phyloP scores from a whole-genome alignment of 495 filamentous ascomycete species.

The Podospora bellae-mahoneyi region DNA sequence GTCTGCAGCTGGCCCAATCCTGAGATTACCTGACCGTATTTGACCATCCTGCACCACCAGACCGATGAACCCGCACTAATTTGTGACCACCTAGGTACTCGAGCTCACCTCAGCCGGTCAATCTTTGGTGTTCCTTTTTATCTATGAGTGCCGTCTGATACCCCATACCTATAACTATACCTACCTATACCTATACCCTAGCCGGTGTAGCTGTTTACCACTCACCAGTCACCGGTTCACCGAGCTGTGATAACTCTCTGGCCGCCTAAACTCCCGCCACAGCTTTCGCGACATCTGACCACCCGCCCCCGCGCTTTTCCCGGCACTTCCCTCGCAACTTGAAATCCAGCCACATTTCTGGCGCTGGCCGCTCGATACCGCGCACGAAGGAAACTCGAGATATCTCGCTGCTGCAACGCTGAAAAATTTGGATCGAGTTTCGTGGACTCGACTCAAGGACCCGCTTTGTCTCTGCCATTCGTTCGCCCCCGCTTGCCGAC shows the following conservation, averaged over 20 bases:
- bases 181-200: neutral
- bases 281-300: neutral
- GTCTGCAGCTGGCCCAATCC: neutral
- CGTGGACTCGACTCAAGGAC: conserved; percentile 9
- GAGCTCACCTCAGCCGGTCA: no score
- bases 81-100: neutral
- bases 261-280: neutral
- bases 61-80: neutral
- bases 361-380: neutral
- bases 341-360: neutral
- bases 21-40: neutral
- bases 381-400: neutral
- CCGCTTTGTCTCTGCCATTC: conserved; percentile 14
- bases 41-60: neutral
- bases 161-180: no score
- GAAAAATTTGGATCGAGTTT: conserved; percentile 11
- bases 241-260: neutral
- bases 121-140: neutral
- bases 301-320: neutral
- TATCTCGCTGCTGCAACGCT: neutral
- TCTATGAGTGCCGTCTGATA: neutral
- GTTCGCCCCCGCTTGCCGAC: conserved; percentile 24
- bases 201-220: neutral
- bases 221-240: neutral
- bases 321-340: neutral